Base-by-base conservation (phyloP, 371 early-diverging fungal genomes). In the Mortierella sp. region DNA sequence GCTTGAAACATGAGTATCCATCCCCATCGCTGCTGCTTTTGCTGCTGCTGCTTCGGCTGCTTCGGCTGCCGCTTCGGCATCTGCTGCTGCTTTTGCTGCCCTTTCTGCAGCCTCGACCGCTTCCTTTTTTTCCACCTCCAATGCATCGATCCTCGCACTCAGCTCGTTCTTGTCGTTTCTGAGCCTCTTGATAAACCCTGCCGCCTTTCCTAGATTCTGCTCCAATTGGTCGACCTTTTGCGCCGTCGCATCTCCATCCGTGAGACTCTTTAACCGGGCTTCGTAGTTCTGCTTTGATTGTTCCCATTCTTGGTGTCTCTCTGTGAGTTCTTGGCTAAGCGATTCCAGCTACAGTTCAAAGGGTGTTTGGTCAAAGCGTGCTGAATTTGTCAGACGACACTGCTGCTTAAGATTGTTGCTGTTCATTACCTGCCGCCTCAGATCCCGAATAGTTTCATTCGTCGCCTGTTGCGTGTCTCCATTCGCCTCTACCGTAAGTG, bases 231-330 rank as follows among this genome's bases (percentile, higher is more conserved):
- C 76, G 24, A 69, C 68, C 19, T 65, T 76, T 53, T 68, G 64
- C 8, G 74, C 74, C 2, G 74, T 61, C 2, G 76, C 57, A 37
- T 74, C 49, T 10, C 60, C 64, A 14, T 76, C 69, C 24, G 77
- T 58, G 16, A 76, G 59, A 19, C 47, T 69, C 58, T 62, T 65
- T 56, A 69, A 39, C 22, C 66, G 61, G 8, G 65, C 57, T 22
- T 76, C 77, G 34, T 76, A 76, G 54, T 69, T 58, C 24, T 64
- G 57, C 27, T 46, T 64, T 22, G 61, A 61, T 2, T 22, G 58
- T 31, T 76, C 77, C 77, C 77, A 69, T 37, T 69, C 77, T 50
- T 60, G 70, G 24, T 65, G 65, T 48, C 57, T 50, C 29, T 41
- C 57, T 25, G 40, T 34, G 3, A 76, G 51, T 46, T 68, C 76